Evolutionary conservation across 1,284 basidiomycete genomes (phyloP).

Genomic region (Earliella scabrosa): DNA sequence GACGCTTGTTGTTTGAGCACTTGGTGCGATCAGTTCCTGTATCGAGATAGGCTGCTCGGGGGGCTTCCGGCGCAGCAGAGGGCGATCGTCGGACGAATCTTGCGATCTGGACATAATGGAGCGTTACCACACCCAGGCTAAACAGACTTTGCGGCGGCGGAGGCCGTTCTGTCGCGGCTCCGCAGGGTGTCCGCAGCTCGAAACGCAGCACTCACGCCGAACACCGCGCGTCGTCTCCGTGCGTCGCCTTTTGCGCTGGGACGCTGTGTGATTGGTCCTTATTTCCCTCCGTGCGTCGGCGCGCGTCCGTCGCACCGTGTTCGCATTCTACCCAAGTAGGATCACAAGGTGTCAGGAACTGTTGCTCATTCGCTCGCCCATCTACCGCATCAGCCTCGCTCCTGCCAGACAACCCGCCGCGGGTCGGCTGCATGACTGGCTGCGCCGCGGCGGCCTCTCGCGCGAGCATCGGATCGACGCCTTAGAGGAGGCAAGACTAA

Average conservation of each 20-base stretch:
- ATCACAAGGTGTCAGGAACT: conserved; percentile 10
- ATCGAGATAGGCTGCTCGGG: conserved; percentile 1
- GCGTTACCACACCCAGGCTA: not conserved
- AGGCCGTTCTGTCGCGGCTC: not conserved
- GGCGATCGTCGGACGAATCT: conserved; percentile 3
- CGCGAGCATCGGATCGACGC: conserved; percentile 20
- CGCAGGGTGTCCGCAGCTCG: not conserved
- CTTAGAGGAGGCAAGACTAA: not conserved
- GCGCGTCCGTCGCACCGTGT: too few relatives aligned
- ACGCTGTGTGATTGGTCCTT: too few relatives aligned
- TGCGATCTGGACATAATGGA: not conserved
- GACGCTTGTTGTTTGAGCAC: too few relatives aligned
- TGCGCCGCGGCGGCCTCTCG: too few relatives aligned
- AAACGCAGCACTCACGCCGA: not conserved
- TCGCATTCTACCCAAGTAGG: too few relatives aligned
- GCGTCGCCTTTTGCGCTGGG: too few relatives aligned
- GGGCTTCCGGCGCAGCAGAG: not conserved
- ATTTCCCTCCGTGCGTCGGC: too few relatives aligned
- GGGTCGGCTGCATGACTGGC: too few relatives aligned
- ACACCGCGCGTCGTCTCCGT: too few relatives aligned
- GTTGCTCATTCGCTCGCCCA: conserved; percentile 8
- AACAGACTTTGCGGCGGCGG: not conserved
- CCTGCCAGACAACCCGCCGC: too few relatives aligned
- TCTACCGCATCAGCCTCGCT: too few relatives aligned
- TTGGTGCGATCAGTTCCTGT: not conserved